Evolutionary conservation across 2,329 filamentous ascomycete species (phyloP).

Genomic region (Blastomyces percursus): DNA sequence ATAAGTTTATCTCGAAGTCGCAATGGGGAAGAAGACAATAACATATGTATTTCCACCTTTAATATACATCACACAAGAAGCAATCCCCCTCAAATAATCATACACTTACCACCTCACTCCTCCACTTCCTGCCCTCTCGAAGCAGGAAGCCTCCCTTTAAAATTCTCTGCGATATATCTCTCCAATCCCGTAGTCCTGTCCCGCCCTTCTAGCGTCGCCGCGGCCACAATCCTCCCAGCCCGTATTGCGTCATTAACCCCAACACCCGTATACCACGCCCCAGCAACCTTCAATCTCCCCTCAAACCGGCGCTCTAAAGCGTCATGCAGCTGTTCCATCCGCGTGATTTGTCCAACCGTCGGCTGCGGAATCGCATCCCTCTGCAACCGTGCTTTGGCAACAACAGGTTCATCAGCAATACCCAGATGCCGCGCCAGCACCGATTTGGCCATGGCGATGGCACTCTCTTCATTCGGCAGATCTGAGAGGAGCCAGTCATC

Average conservation of each 20-base stretch:
- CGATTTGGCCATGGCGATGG: conserved; percentile 55
- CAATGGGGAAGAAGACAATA: not conserved
- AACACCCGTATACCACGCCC: conserved; percentile 42
- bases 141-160: not conserved
- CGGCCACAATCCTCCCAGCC: conserved; percentile 45
- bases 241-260: conserved; percentile 47
- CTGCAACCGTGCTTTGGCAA: conserved; percentile 51
- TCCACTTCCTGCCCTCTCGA: not conserved
- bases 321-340: conserved; percentile 47
- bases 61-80: not conserved
- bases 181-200: conserved; percentile 31
- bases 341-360: conserved; percentile 59
- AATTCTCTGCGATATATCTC: not conserved
- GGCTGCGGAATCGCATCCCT: conserved; percentile 84
- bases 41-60: not conserved
- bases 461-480: conserved; percentile 56
- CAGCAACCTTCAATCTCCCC: conserved; percentile 54
- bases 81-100: not conserved
- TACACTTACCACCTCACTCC: not conserved
- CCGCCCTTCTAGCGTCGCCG: conserved; percentile 17
- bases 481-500: conserved; percentile 44
- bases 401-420: conserved; percentile 52
- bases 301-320: conserved; percentile 48
- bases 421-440: conserved; percentile 64
- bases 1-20: not conserved